These are phyloP conservation scores for Solanum gracilifrons DNA, from an alignment of 257 asterid genomes.

Conservation along the genomic window DNA sequence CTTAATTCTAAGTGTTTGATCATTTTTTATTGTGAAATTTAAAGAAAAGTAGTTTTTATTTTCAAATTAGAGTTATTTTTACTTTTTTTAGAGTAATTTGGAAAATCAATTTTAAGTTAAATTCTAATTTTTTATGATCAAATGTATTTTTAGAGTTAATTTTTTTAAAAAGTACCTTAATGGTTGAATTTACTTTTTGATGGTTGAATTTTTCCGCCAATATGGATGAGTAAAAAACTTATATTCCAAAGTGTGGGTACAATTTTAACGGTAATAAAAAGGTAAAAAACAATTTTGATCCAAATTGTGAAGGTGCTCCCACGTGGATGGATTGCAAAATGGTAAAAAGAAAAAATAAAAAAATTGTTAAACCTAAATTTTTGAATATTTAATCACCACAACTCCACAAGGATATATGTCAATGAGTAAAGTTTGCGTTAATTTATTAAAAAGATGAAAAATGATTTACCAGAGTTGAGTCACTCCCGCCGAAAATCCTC, in stretches of 20 bases:
- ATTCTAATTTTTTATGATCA: too few relatives aligned
- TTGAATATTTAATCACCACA: neutral
- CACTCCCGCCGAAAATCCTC: conserved; percentile 78
- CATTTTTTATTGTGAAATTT: too few relatives aligned
- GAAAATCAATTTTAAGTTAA: too few relatives aligned
- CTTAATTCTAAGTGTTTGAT: too few relatives aligned
- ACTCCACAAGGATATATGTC: neutral
- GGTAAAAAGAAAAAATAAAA: neutral
- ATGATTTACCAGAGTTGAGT: conserved; percentile 41
- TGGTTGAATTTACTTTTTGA: neutral
- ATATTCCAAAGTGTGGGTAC: neutral
- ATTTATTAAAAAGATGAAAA: neutral
- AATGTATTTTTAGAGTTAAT: neutral
- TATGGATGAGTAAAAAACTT: neutral
- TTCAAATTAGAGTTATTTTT: too few relatives aligned
- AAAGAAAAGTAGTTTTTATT: too few relatives aligned
- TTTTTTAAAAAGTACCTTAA: too few relatives aligned
- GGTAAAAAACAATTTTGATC: neutral
- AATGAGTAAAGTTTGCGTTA: neutral
- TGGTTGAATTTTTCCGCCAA: neutral
- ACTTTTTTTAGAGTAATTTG: neutral
- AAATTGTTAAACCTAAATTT: neutral
- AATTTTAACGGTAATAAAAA: neutral
- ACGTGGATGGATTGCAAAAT: neutral
- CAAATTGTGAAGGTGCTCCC: neutral